These are phyloP conservation scores for Papiliotrema terrestris DNA, from an alignment of 1,284 basidiomycete species.

Conservation along the genomic window DNA sequence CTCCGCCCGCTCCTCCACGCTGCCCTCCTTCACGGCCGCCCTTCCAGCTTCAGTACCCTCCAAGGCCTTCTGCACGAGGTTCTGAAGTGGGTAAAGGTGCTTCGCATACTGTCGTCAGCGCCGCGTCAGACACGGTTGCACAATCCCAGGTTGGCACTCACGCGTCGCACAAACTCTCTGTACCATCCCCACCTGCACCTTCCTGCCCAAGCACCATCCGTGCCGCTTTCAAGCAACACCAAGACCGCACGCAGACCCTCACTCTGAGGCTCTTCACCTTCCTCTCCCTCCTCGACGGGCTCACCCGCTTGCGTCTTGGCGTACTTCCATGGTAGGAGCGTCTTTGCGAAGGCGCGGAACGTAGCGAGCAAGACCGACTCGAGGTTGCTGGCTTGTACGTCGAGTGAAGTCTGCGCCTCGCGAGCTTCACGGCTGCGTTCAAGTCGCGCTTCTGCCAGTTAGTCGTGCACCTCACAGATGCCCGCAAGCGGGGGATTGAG, in stretches of 20 bases:
- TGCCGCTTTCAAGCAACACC: constrained; percentile 33
- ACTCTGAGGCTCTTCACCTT: constrained; percentile 1
- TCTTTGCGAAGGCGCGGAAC: constrained; percentile 30
- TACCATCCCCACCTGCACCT: constrained; percentile 43
- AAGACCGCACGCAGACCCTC: constrained; percentile 38
- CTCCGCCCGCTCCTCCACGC: constrained; percentile 29
- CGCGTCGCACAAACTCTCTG: constrained; percentile 42
- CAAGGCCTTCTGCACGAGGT: constrained; percentile 22
- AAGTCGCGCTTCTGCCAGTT: constrained; percentile 18
- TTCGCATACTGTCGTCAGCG: constrained; percentile 18
- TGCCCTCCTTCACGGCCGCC: constrained; percentile 4
- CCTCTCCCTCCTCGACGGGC: neutral
- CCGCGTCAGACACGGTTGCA: neutral
- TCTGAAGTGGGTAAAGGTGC: constrained; percentile 27
- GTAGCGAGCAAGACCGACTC: constrained; percentile 35
- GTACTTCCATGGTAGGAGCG: constrained; percentile 33
- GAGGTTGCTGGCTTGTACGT: constrained; percentile 33
- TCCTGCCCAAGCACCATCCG: constrained; percentile 37
- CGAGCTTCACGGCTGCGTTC: constrained; percentile 37
- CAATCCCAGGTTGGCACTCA: constrained; percentile 13
- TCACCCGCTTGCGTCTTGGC: neutral
- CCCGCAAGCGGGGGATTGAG: no score
- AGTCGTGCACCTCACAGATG: neutral
- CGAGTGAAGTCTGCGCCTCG: constrained; percentile 39
- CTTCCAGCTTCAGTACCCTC: constrained; percentile 8